Base-by-base conservation (phyloP, 139 green algal species). In the Chlamydomonas schloesseri region DNA sequence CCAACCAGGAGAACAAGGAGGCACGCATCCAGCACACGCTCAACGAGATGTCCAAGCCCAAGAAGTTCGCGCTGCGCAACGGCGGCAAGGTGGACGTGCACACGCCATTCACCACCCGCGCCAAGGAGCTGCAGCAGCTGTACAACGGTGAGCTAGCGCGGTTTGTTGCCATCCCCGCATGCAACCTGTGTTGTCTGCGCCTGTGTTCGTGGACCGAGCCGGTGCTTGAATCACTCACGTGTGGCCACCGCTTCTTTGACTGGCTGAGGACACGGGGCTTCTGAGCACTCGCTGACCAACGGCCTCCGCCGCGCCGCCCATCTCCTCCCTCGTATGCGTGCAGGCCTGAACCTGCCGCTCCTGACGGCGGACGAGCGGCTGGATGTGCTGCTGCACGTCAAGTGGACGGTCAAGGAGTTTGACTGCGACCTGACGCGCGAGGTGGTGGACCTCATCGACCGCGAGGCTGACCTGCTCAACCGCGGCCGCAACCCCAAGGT, bases 401-500 rank as follows among this genome's bases (percentile, higher is more conserved):
- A 98, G 91, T 98, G 94, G 92, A 95, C 93, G 6, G 93, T 95
- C 75, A 93, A 93, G 88, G 96, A 97, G 88, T 96, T 95, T 90
- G 95, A 97, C 91, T 97, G 93, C 93, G 90, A 93, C 73, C 88
- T 97, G 15, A 96, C 93, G 26, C 88, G 93, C 24, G 95, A 98
- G 90, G 89, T 98, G 29, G 93, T 97, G 60, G 87, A 95, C 76
- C 90, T 98, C 36, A 94, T 98, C 34, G 96, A 98, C 79, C 88
- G 96, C 10, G 96, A 98, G 88, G 94, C 94, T 15, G 96, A 98
- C 88, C 87, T 98, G 83, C 89, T 98, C 28, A 96, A 98, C 87
- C 67, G 90, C 18, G 86, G 86, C 23, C 82, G 89, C 60, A 87
- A 53, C 68, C 86, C 86, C 57, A 88, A 84, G 46, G 42, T 57